Base-by-base conservation (phyloP, 176 grass and related monocot genomes). In the Avena atlantica region DNA sequence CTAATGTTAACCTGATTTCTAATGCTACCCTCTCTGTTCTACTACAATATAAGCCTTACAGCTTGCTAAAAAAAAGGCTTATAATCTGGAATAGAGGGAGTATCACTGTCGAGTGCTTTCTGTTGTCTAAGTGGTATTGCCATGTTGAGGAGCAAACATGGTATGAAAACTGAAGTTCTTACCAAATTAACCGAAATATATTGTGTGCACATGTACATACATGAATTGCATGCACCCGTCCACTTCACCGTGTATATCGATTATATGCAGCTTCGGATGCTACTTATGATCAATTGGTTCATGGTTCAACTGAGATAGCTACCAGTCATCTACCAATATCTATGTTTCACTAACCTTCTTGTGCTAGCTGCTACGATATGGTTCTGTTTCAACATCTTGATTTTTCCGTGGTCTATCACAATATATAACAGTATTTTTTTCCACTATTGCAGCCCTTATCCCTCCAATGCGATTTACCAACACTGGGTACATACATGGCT, bases 391-490 rank as follows among this genome's bases (percentile, higher is more conserved):
- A 34, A 7, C 27, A 36, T 36, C 4, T 36, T 1, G 44, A 47
- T 68, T 7, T 68, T 34, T 16, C 16, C 2, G 13, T 16, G 36
- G 36, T 40, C 37, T 40, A 37, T 68, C 65, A 34, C 13, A 31
- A 36, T 16, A 9, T n/a, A n/a, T n/a, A n/a, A 8, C 62, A 29
- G 36, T 36, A n/a, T 68, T 13, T 17, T 68, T 27, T 36, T 36
- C 2, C 27, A 36, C n/a, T n/a, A n/a, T 68, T 1, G 14, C 65
- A 68, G 65, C 29, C 1, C 65, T 2, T 68, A 68, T 34, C 65
- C 65, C 14, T 68, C 29, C 65, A 68, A 68, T 68, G 65, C 27
- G 65, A 36, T 68, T 36, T 31, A 71, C 69, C 37, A n/a, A n/a
- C 1, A 71, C 59, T 3, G 59, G 69, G 19, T 71, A 2, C 10